These are phyloP conservation scores for Boletus coffeatus DNA, from an alignment of 1,284 basidiomycete species.

Conservation along the genomic window DNA sequence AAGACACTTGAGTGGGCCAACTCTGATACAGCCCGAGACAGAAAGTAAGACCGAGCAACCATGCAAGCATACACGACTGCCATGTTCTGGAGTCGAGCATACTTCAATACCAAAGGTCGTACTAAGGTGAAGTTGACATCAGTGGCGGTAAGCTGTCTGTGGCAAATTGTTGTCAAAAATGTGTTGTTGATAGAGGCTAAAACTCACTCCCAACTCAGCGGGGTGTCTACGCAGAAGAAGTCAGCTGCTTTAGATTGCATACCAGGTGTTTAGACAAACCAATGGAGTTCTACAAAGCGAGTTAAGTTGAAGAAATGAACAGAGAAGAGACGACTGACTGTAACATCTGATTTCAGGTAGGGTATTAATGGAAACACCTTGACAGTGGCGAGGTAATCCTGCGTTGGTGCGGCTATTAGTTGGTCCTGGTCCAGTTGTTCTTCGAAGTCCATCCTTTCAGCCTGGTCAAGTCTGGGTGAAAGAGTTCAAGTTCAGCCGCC, in stretches of 20 bases:
- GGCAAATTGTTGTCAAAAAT: background rate
- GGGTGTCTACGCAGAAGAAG: slow-evolving; percentile 49
- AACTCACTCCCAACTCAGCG: slow-evolving; percentile 77
- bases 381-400: slow-evolving; percentile 52
- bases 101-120: slow-evolving; percentile 75
- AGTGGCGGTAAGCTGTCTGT: slow-evolving; percentile 71
- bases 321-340: slow-evolving; percentile 39
- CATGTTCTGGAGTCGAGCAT: slow-evolving; percentile 69
- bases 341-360: slow-evolving; percentile 61
- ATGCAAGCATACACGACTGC: slow-evolving; percentile 72
- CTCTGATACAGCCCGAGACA: slow-evolving; percentile 39
- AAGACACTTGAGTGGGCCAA: slow-evolving; percentile 74
- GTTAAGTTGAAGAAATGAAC: slow-evolving; percentile 6
- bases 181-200: slow-evolving; percentile 5
- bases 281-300: slow-evolving; percentile 21
- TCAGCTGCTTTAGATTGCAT: slow-evolving; percentile 6
- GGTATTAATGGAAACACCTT: slow-evolving; percentile 75
- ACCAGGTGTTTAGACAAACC: slow-evolving; percentile 15
- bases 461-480: background rate
- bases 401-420: slow-evolving; percentile 45
- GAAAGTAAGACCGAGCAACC: slow-evolving; percentile 55
- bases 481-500: background rate
- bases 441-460: slow-evolving; percentile 45
- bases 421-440: slow-evolving; percentile 34
- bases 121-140: slow-evolving; percentile 83